Percentiles rank a stretch among this genome's conserved stretches.
phyloP scores from a whole-genome alignment of 179 eudicot genomes.

The Silene coronaria region DNA sequence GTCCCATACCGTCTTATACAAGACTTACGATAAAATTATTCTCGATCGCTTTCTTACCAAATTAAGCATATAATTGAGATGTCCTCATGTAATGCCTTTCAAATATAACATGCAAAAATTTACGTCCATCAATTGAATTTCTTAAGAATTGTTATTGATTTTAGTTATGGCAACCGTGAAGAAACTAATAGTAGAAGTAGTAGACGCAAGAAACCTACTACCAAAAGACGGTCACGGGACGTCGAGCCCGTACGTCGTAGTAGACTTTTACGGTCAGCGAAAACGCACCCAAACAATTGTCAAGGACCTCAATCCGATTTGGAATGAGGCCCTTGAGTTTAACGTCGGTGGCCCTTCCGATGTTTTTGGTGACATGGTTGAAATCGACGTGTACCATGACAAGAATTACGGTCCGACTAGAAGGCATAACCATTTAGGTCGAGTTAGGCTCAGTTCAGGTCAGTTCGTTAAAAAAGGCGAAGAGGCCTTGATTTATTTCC shows the following conservation, averaged over 20 bases:
- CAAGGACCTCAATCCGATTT: conserved; percentile 59
- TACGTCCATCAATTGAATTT: not conserved
- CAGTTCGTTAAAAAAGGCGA: conserved; percentile 80
- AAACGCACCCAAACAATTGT: conserved; percentile 51
- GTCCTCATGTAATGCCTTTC: too few species aligned
- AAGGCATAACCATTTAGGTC: conserved; percentile 63
- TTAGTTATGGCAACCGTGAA: conserved; percentile 39
- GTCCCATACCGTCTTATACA: not conserved
- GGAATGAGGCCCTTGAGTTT: conserved; percentile 78
- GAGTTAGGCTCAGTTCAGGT: conserved; percentile 45
- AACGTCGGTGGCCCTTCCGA: conserved; percentile 43
- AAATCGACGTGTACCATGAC: conserved; percentile 73
- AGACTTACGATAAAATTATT: not conserved
- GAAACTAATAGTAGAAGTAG: conserved; percentile 71
- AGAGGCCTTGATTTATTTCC: conserved; percentile 79
- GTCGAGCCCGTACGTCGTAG: conserved; percentile 72
- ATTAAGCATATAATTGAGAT: too few species aligned
- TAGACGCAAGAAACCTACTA: conserved; percentile 64
- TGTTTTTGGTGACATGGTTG: conserved; percentile 62
- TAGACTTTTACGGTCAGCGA: conserved; percentile 77
- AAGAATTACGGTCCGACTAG: conserved; percentile 59
- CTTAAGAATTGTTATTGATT: not conserved
- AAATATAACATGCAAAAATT: not conserved
- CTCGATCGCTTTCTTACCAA: too few species aligned
- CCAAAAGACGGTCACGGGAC: conserved; percentile 93